These are phyloP conservation scores for Taphrina betulina DNA, from an alignment of 1,139 yeast species.

Conservation along the genomic window DNA sequence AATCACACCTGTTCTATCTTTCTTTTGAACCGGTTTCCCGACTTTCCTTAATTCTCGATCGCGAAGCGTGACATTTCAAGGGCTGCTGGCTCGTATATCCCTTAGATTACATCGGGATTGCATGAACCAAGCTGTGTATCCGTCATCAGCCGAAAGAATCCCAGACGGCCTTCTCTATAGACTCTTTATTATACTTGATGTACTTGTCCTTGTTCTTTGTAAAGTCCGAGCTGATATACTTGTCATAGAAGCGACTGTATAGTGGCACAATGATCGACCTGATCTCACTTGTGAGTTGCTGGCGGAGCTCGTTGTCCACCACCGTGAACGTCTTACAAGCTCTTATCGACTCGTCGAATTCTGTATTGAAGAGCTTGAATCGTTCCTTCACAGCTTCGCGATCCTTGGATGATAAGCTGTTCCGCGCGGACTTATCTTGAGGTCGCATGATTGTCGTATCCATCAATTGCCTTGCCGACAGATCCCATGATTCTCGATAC, in stretches of 20 bases:
- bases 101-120: too few relatives aligned
- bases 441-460: constrained; percentile 65
- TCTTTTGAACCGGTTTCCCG: too few relatives aligned
- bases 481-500: constrained; percentile 73
- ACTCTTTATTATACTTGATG: constrained; percentile 62
- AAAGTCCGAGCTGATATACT: constrained; percentile 67
- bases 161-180: constrained; percentile 31
- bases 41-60: too few relatives aligned
- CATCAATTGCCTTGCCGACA: constrained; percentile 66
- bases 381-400: constrained; percentile 82
- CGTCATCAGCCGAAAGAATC: constrained; percentile 21
- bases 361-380: constrained; percentile 69
- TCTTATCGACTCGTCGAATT: constrained; percentile 71
- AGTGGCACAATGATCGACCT: constrained; percentile 69
- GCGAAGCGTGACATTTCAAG: too few relatives aligned
- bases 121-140: too few relatives aligned
- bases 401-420: constrained; percentile 60
- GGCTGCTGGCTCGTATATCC: too few relatives aligned
- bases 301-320: constrained; percentile 64
- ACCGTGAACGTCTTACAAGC: constrained; percentile 64
- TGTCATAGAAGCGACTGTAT: constrained; percentile 78
- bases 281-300: constrained; percentile 63
- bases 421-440: constrained; percentile 45
- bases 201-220: constrained; percentile 71
- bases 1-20: too few relatives aligned